Evolutionary conservation across 306 rosid genomes (phyloP).

Genomic region (Boehmeria nivea): DNA sequence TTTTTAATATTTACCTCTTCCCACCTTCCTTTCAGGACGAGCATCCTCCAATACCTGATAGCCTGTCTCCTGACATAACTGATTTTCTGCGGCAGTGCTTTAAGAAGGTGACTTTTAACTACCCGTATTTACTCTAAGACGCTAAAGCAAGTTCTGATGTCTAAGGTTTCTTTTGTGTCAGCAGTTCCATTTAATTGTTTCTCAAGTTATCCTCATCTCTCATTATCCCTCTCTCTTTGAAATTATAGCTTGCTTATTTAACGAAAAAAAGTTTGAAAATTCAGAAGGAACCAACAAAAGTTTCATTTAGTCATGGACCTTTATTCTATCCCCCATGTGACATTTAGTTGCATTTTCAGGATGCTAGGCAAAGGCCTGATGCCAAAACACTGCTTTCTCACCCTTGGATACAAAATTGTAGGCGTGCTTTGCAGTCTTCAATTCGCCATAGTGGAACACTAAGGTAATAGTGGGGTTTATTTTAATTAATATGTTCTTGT

Average conservation of each 20-base stretch:
- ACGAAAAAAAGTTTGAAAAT: neutral
- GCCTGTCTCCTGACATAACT: constrained; percentile 85
- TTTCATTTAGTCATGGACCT: neutral
- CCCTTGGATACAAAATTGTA: constrained; percentile 87
- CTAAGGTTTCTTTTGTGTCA: too few relatives aligned
- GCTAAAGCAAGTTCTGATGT: constrained; percentile 13
- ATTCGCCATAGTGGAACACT: constrained; percentile 88
- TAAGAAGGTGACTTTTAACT: constrained; percentile 68
- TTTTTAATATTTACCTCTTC: constrained; percentile 1
- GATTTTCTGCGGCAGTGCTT: constrained; percentile 97
- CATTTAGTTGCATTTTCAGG: constrained; percentile 50
- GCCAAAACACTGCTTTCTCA: constrained; percentile 92
- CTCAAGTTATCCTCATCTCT: constrained; percentile 3
- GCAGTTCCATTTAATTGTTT: too few relatives aligned
- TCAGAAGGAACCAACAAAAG: neutral
- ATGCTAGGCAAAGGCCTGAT: constrained; percentile 99
- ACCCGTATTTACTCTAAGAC: constrained; percentile 10
- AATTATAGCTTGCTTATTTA: neutral
- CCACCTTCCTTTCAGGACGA: constrained; percentile 66
- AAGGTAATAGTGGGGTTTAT: constrained; percentile 43
- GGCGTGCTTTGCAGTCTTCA: constrained; percentile 84
- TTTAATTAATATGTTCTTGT: constrained; percentile 11
- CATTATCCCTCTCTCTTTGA: neutral
- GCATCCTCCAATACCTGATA: constrained; percentile 94
- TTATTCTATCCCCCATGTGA: neutral